Base-by-base conservation (phyloP, 768 basidiomycete species). In the Pleurotus platypus region DNA sequence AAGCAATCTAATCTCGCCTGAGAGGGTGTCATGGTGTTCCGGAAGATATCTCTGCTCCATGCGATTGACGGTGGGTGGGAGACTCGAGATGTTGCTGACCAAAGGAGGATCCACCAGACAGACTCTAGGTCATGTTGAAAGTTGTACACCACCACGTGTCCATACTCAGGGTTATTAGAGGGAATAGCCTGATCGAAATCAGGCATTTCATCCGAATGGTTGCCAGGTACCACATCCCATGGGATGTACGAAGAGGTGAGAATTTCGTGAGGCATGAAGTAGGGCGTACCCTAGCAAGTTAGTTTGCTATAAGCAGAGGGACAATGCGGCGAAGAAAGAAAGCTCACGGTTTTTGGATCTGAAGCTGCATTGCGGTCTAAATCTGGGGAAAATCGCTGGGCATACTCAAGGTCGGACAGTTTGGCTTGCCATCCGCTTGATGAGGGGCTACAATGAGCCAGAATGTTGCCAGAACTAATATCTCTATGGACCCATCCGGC, bases 41-140 rank as follows among this genome's bases (percentile, higher is more conserved):
- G 42, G 20, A 43, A 43, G 15, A 43, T 43, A 20, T n/a, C n/a
- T 43, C 20, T 43, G n/a, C 42, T 20, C n/a, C 20, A 43, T 6
- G 5, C 42, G 7, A n/a, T 43, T 5, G 42, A 43, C n/a, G 42
- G 42, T n/a, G 15, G 5, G 42, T 43, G 42, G 42, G 15, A n/a
- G 2, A 43, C 42, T 20, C 7, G 42, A 11, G n/a, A 43, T 4
- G 47, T 48, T 15, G 27, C 15, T 22, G 47, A 22, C 37, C 35
- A 55, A 55, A 18, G 55, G 35, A 53, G 30, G 18, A 53, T 53
- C 50, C 50, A 53, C 50, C 50, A 53, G 12, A 40, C 50, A 40
- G 26, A 53, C 22, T 53, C 50, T 9, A 53, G 2, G 38, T 53
- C 50, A 38, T 53, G 50, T 15, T 37, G 50, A 22, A 53, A 53